Conservation (phyloP, 768 basidiomycete species). For the Boletus rubroflammeus region DNA sequence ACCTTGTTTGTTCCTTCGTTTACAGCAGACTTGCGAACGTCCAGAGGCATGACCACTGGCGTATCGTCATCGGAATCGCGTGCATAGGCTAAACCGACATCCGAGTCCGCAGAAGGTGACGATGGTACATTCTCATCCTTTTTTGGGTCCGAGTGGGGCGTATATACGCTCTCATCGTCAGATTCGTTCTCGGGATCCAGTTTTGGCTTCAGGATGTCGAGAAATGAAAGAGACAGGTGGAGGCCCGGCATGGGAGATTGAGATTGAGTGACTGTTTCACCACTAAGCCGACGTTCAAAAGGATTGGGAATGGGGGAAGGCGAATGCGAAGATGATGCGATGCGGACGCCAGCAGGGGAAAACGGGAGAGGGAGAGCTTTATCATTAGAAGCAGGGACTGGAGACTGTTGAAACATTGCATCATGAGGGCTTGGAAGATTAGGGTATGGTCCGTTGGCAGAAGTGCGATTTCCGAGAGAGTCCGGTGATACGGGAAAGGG, state of each 20-base stretch:
- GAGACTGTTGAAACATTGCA: constrained; percentile 3
- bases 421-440: constrained; percentile 23
- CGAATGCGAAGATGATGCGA: constrained; percentile 30
- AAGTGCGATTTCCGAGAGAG: constrained; percentile 11
- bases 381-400: constrained; percentile 6
- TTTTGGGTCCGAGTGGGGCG: constrained; percentile 27
- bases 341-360: constrained; percentile 21
- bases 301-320: constrained; percentile 73
- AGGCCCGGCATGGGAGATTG: constrained; percentile 20
- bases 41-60: constrained; percentile 29
- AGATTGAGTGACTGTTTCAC: constrained; percentile 41
- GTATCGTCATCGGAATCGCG: constrained; percentile 33
- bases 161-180: constrained; percentile 35
- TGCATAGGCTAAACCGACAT: constrained; percentile 38
- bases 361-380: constrained; percentile 19
- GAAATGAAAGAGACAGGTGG: constrained; percentile 47
- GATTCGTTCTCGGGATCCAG: constrained; percentile 25
- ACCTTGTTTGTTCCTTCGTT: constrained; percentile 23
- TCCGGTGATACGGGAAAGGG: constrained; percentile 27
- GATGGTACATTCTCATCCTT: constrained; percentile 13
- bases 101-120: constrained; percentile 31
- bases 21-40: constrained; percentile 21
- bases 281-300: constrained; percentile 87
- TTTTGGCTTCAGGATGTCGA: constrained; percentile 48
- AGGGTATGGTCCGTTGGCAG: constrained; percentile 15